These are phyloP conservation scores for Sisymbrium irio DNA, from an alignment of 345 rosid species.

Conservation along the genomic window DNA sequence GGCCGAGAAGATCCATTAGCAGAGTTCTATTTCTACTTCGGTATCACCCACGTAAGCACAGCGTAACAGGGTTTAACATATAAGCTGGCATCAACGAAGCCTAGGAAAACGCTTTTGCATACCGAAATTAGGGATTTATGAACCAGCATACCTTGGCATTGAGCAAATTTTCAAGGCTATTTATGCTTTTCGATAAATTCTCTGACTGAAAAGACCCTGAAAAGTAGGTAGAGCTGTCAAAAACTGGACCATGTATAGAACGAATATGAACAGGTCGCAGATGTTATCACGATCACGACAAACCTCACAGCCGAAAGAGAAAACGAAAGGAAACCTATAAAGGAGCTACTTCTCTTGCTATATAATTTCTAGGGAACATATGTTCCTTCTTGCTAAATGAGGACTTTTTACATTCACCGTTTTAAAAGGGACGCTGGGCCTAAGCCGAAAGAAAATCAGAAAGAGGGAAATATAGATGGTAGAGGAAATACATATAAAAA, in stretches of 20 bases:
- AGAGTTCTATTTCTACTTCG: slow-evolving; percentile 14
- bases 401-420: neutral
- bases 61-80: neutral
- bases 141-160: slow-evolving; percentile 74
- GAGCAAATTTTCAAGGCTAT: slow-evolving; percentile 87
- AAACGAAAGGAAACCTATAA: slow-evolving; percentile 5
- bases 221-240: slow-evolving; percentile 31
- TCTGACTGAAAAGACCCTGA: slow-evolving; percentile 75
- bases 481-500: neutral
- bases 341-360: slow-evolving; percentile 13
- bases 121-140: slow-evolving; percentile 9
- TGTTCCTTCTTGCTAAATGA: neutral
- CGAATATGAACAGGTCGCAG: slow-evolving; percentile 18
- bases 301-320: slow-evolving; percentile 8
- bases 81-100: neutral
- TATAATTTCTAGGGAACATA: slow-evolving; percentile 2
- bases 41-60: slow-evolving; percentile 15
- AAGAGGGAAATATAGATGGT: neutral
- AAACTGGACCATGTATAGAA: slow-evolving; percentile 1
- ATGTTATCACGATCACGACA: slow-evolving; percentile 9
- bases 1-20: neutral
- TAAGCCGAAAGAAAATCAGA: neutral
- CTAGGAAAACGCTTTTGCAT: slow-evolving; percentile 21
- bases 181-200: slow-evolving; percentile 74
- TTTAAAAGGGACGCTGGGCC: neutral